Conservation (phyloP, 768 basidiomycete species). For the Tricholoma flavovirens region DNA sequence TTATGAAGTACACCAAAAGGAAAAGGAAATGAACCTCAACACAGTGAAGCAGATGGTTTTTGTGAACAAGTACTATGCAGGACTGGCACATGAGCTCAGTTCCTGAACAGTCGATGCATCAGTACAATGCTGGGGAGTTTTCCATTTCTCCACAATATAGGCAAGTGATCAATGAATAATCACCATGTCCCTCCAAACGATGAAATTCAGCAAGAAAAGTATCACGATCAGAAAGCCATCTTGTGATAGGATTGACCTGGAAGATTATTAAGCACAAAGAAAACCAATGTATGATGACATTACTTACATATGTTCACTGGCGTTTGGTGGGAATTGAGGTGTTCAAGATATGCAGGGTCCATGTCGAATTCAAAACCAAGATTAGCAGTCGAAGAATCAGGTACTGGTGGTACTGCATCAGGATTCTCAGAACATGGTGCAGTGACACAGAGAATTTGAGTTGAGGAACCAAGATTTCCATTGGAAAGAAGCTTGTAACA, state of each 20-base stretch:
- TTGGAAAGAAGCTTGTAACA: not conserved
- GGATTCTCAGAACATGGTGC: not conserved
- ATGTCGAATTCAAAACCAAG: not conserved
- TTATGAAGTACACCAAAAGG: not conserved
- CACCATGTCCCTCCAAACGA: conserved; percentile 5
- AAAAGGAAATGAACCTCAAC: not conserved
- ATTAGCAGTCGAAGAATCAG: not conserved
- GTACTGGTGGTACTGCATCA: not conserved
- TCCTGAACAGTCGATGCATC: not conserved
- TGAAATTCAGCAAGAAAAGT: conserved; percentile 1
- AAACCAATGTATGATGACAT: not conserved
- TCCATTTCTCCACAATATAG: not conserved
- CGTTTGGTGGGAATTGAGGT: not conserved
- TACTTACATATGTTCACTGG: not conserved
- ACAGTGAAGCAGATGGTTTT: not conserved
- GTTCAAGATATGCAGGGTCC: too few relatives aligned
- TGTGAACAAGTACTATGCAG: too few relatives aligned
- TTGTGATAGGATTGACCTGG: not conserved
- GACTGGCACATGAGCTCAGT: too few relatives aligned
- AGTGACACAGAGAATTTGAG: too few relatives aligned
- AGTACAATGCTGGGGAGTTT: not conserved
- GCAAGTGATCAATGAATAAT: not conserved
- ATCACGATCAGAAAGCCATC: conserved; percentile 3
- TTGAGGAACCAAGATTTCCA: not conserved
- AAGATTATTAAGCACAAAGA: not conserved